phyloP scores from a whole-genome alignment of 139 green algal genomes.

The Chlorella sp. region DNA sequence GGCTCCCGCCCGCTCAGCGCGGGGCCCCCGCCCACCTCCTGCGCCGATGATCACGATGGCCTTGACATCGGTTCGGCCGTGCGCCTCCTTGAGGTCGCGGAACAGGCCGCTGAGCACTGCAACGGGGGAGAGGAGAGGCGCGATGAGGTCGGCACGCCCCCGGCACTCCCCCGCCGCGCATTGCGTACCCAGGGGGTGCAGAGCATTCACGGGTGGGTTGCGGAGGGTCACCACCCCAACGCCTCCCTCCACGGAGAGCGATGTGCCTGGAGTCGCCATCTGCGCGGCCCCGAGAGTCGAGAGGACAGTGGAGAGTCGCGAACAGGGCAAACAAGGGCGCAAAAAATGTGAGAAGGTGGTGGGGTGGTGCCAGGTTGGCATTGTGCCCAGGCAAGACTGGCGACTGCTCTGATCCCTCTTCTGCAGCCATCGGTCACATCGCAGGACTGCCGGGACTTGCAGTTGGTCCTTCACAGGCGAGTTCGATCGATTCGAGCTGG shows the following conservation, averaged over 20 bases:
- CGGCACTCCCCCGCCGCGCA: not conserved
- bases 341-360: too few relatives aligned
- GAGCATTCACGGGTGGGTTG: conserved; percentile 95
- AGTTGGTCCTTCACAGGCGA: too few relatives aligned
- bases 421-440: too few relatives aligned
- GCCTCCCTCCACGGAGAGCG: conserved; percentile 50
- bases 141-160: not conserved
- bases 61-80: conserved; percentile 69
- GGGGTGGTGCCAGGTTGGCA: too few relatives aligned
- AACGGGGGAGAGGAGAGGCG: not conserved
- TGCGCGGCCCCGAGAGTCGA: too few relatives aligned
- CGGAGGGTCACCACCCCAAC: conserved; percentile 89
- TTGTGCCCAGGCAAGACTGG: too few relatives aligned
- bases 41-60: conserved; percentile 91
- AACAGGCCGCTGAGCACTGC: conserved; percentile 88
- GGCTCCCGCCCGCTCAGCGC: not conserved
- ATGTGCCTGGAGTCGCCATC: conserved; percentile 4
- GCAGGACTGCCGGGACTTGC: too few relatives aligned
- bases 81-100: conserved; percentile 68
- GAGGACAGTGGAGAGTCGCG: too few relatives aligned
- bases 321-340: too few relatives aligned
- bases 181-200: conserved; percentile 77
- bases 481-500: too few relatives aligned
- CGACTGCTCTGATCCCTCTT: too few relatives aligned
- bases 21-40: conserved; percentile 31